Evolutionary conservation across 2,329 filamentous ascomycete genomes (phyloP).

Genomic region (Cladorrhinum sp.): DNA sequence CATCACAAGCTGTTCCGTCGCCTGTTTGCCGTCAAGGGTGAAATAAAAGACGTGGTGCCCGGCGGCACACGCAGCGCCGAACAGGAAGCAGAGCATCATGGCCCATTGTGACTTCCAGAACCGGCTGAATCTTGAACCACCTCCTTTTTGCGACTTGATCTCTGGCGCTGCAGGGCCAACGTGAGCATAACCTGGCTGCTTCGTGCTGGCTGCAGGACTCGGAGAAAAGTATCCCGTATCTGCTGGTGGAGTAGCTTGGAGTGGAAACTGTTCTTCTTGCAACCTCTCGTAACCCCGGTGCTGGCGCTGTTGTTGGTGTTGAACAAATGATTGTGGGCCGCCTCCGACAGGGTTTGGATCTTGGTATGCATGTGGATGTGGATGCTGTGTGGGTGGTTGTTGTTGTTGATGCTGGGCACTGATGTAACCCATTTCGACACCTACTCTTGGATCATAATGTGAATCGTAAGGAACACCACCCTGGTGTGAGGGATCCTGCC

Average conservation of each 20-base stretch:
- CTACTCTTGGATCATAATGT: neutral
- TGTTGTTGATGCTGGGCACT: neutral
- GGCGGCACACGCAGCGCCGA: conserved; percentile 37
- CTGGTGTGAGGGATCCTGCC: neutral
- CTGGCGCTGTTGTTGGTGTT: neutral
- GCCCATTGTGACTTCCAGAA: conserved; percentile 25
- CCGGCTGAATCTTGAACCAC: neutral
- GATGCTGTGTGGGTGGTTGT: neutral
- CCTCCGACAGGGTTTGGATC: neutral
- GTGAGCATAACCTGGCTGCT: neutral
- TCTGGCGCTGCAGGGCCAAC: neutral
- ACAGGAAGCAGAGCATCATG: conserved; percentile 38
- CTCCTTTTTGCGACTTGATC: neutral
- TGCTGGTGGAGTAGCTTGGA: neutral
- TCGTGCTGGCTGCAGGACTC: neutral
- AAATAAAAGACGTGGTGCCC: conserved; percentile 40
- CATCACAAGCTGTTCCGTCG: conserved; percentile 37
- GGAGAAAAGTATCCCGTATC: neutral
- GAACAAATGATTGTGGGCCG: neutral
- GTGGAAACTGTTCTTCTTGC: neutral
- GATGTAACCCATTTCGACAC: neutral
- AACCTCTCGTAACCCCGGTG: neutral
- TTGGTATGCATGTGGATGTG: neutral
- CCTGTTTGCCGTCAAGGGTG: conserved; percentile 33
- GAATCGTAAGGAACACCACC: neutral